phyloP scores from a whole-genome alignment of 805 yeast genomes.

The Yarrowia keelungensis region DNA sequence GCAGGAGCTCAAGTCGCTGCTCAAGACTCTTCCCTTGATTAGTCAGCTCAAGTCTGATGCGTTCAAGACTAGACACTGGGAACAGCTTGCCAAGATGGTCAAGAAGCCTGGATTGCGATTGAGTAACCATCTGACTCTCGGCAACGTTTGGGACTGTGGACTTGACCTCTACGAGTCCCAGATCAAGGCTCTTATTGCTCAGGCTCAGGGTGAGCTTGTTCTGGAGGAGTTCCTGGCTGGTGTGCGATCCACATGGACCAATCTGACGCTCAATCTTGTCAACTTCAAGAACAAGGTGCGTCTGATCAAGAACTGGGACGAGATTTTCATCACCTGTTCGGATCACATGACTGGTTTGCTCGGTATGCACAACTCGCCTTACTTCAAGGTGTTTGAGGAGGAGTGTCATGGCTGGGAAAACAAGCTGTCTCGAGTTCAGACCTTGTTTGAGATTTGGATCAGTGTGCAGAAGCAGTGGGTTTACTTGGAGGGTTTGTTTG shows the following conservation, averaged over 20 bases:
- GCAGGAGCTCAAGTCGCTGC: conserved; percentile 52
- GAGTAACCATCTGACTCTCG: conserved; percentile 54
- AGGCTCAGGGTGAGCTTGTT: conserved; percentile 75
- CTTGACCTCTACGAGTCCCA: conserved; percentile 55
- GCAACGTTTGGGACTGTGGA: conserved; percentile 67
- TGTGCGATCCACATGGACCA: conserved; percentile 65
- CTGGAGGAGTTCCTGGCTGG: conserved; percentile 63
- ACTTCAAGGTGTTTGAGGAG: conserved; percentile 65
- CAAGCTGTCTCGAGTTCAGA: conserved; percentile 59
- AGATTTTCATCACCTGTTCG: conserved; percentile 61
- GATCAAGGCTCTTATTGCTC: conserved; percentile 59
- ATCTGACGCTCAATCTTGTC: conserved; percentile 59
- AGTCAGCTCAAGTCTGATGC: conserved; percentile 61
- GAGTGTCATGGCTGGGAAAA: conserved; percentile 63
- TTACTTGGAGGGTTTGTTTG: conserved; percentile 78
- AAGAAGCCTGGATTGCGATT: conserved; percentile 28
- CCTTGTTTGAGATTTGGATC: conserved; percentile 71
- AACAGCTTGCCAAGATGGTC: conserved; percentile 53
- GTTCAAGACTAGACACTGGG: conserved; percentile 74
- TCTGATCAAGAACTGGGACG: conserved; percentile 73
- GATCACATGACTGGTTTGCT: conserved; percentile 67
- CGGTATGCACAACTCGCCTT: conserved; percentile 75
- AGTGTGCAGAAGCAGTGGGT: conserved; percentile 91
- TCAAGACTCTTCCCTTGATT: conserved; percentile 53
- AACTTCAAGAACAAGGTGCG: conserved; percentile 59